Conservation (phyloP, 768 basidiomycete species). For the Termitomyces sp. region DNA sequence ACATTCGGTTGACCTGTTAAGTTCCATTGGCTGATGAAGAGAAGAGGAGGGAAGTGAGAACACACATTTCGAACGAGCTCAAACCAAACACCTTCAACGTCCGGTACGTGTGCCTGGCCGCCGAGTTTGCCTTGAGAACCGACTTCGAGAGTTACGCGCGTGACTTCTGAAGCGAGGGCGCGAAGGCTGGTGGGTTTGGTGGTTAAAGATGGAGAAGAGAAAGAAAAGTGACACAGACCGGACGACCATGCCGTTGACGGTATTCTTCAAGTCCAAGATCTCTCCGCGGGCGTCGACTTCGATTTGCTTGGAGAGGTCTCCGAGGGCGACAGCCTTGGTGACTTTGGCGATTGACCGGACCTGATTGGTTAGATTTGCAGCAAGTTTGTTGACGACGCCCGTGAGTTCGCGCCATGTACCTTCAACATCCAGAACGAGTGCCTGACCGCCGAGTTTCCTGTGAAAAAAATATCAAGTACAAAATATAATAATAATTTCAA, state of each 20-base stretch:
- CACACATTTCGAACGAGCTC: conserved; percentile 72
- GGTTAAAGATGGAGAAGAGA: conserved; percentile 28
- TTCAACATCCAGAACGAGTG: conserved; percentile 81
- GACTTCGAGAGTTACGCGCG: conserved; percentile 79
- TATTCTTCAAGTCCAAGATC: conserved; percentile 75
- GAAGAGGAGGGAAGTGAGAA: background rate
- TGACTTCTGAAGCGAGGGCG: conserved; percentile 76
- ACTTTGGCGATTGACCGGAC: conserved; percentile 10
- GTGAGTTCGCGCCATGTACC: conserved; percentile 88
- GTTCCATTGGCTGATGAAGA: background rate
- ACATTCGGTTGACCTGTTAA: conserved; percentile 69
- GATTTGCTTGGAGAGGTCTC: conserved; percentile 86
- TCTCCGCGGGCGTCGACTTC: conserved; percentile 90
- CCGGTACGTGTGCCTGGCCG: conserved; percentile 82
- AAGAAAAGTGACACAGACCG: conserved; percentile 18
- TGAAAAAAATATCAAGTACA: no score
- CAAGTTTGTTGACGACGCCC: conserved; percentile 76
- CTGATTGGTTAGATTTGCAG: conserved; percentile 75
- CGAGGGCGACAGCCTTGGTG: conserved; percentile 68
- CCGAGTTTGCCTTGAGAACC: conserved; percentile 87
- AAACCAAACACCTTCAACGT: conserved; percentile 90
- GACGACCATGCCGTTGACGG: conserved; percentile 56
- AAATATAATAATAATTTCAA: background rate
- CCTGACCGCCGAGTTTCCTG: conserved; percentile 85
- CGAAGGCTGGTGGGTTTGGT: conserved; percentile 30